Evolutionary conservation across 2,329 filamentous ascomycete species (phyloP), one percentile per base, ranked within the genome.

Genomic region (Plectosphaerella plurivora): DNA sequence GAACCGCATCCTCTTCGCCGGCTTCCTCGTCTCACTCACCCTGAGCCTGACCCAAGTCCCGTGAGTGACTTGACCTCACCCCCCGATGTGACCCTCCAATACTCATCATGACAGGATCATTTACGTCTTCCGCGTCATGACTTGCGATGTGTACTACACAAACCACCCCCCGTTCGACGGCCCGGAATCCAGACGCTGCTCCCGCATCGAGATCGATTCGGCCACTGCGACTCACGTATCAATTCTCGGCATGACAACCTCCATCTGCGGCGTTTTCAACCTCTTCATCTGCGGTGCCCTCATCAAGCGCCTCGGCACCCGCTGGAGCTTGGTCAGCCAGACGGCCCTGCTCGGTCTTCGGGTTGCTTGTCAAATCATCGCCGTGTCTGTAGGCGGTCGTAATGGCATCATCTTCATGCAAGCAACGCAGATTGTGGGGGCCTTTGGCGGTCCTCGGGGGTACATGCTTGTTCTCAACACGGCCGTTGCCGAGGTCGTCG

Each of bases 121-220:
- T 45, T 87, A 86, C 65, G 83, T 86, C 22, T 88, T 89, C 59
- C 83, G 84, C 53, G 63, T 87, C 2, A 89, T 89, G 85, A 83
- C 82, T 48, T 90, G 87, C 66, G 83, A 89, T 51, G 77, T 79
- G 49, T 90, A 83, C 64, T 90, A 89, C 66, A 70, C 75, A 36
- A 71, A 71, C 3, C 79, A 88, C 60, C 74, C 78, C 12, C 73
- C 76, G 0, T 79, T 71, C 48, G 59, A 68, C 10, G 75, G 73
- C 1, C 54, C 54, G 24, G 60, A 65, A 4, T 72, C 73, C 4
- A 79, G 84, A 54, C 73, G 79, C 15, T 90, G 87, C 61, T 75
- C 73, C 46, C 74, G 76, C 35, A 79, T 79, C 51, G 79, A 81
- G 56, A 86, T 90, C 54, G 78, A 86, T 46, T 82, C 85, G 1